A percentile compares a stretch with the other conserved stretches of the same genome.
These are phyloP conservation scores for Suhomyces panamericanus DNA, from an alignment of 1,139 yeast genomes.

Conservation along the genomic window DNA sequence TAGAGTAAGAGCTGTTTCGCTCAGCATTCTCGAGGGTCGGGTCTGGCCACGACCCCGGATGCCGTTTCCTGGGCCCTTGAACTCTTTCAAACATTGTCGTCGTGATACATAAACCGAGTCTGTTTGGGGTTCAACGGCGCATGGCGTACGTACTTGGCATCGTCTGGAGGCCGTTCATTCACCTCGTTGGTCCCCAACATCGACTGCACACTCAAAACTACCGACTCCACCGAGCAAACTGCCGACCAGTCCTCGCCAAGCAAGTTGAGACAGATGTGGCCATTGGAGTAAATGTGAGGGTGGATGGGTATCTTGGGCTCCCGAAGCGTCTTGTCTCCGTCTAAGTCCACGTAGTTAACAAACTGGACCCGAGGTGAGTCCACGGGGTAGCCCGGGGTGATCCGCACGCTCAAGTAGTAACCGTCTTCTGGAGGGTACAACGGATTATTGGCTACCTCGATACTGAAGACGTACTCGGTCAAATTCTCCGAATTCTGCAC, in stretches of 20 bases:
- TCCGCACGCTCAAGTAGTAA: constrained; percentile 36
- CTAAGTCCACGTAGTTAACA: constrained; percentile 21
- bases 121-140: constrained; percentile 62
- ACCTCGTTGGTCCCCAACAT: constrained; percentile 55
- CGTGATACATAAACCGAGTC: constrained; percentile 54
- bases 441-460: constrained; percentile 22
- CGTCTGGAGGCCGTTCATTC: constrained; percentile 55
- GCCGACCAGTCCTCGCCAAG: constrained; percentile 76
- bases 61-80: background rate
- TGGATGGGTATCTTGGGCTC: constrained; percentile 53
- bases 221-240: constrained; percentile 56
- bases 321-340: constrained; percentile 15
- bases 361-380: constrained; percentile 64
- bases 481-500: constrained; percentile 26
- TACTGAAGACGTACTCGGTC: constrained; percentile 25
- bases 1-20: too few relatives aligned
- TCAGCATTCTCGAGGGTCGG: too few relatives aligned
- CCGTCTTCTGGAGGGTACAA: constrained; percentile 35
- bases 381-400: constrained; percentile 59
- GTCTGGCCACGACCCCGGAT: background rate
- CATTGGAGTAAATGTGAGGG: constrained; percentile 73
- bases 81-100: constrained; percentile 37
- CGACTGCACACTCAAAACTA: constrained; percentile 62
- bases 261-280: constrained; percentile 67
- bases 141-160: constrained; percentile 43